These are phyloP conservation scores for Dioszegia aurantiaca DNA, from an alignment of 768 basidiomycete genomes.

Conservation along the genomic window DNA sequence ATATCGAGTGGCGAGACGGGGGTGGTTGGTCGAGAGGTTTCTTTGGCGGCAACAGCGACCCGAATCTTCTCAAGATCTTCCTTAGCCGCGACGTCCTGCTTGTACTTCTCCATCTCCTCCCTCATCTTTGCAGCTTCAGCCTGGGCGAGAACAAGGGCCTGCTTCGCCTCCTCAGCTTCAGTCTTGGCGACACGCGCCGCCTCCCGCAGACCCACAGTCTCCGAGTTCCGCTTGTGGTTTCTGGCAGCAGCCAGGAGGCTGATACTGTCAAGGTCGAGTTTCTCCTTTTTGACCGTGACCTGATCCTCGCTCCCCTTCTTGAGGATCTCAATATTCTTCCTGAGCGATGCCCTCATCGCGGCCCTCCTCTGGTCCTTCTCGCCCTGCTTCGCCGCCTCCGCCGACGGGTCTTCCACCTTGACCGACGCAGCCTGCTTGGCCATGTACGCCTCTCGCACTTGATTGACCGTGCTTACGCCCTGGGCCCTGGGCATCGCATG, in stretches of 20 bases:
- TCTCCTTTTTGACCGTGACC: no score
- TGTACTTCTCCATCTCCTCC: background rate
- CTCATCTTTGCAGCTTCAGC: background rate
- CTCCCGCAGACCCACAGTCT: background rate
- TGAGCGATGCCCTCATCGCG: no score
- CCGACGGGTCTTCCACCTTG: no score
- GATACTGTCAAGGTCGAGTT: no score
- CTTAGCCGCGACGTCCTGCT: background rate
- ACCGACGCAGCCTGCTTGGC: no score
- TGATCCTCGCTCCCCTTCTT: no score
- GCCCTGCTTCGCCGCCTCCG: no score
- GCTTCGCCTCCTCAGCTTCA: background rate
- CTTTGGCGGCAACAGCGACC: no score
- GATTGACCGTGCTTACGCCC: no score
- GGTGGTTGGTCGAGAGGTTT: background rate
- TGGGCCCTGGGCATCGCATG: background rate
- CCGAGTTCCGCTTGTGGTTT: background rate
- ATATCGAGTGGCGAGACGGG: conserved; percentile 32
- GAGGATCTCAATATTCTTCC: no score
- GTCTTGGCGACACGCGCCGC: background rate
- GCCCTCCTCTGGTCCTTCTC: no score
- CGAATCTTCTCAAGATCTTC: background rate
- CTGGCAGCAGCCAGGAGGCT: background rate
- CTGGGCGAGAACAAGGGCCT: background rate
- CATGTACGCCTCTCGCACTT: no score